Evolutionary conservation across 2,329 filamentous ascomycete species (phyloP).

Genomic region (Lecanicillium sp.): DNA sequence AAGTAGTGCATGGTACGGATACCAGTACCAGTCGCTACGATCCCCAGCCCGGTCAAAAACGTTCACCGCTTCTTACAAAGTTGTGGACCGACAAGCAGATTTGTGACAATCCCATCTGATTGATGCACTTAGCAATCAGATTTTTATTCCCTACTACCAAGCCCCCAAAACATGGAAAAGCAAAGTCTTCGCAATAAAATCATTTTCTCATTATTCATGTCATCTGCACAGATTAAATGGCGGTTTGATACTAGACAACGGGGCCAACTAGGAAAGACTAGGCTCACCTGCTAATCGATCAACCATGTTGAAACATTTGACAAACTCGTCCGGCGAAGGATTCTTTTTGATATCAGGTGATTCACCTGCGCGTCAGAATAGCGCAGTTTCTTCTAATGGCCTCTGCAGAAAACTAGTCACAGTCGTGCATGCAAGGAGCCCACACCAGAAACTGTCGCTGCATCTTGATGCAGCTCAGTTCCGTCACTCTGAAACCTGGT

Average conservation of each 20-base stretch:
- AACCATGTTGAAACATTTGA: slow-evolving; percentile 1
- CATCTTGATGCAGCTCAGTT: slow-evolving; percentile 4
- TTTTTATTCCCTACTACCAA: too few relatives aligned
- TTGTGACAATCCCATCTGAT: not conserved
- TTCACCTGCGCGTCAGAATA: slow-evolving; percentile 12
- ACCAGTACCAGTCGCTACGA: not conserved
- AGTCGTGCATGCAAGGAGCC: slow-evolving; percentile 6
- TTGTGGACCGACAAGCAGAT: not conserved
- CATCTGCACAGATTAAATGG: too few relatives aligned
- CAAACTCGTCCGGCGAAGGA: too few relatives aligned
- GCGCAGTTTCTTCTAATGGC: slow-evolving; percentile 5
- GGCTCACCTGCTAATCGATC: too few relatives aligned
- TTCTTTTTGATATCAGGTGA: slow-evolving; percentile 6
- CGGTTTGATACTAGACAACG: not conserved
- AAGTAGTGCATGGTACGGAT: too few relatives aligned
- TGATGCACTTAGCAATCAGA: not conserved
- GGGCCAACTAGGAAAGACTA: too few relatives aligned
- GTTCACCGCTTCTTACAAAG: slow-evolving; percentile 11
- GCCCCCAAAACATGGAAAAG: too few relatives aligned
- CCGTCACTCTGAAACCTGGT: not conserved
- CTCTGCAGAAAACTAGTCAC: slow-evolving; percentile 8
- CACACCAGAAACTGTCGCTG: not conserved
- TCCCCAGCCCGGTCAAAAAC: not conserved
- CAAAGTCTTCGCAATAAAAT: too few relatives aligned
- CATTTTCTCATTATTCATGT: too few relatives aligned